These are phyloP conservation scores for Fomitiporia mediterranea DNA, from an alignment of 1,284 basidiomycete species.

Conservation along the genomic window DNA sequence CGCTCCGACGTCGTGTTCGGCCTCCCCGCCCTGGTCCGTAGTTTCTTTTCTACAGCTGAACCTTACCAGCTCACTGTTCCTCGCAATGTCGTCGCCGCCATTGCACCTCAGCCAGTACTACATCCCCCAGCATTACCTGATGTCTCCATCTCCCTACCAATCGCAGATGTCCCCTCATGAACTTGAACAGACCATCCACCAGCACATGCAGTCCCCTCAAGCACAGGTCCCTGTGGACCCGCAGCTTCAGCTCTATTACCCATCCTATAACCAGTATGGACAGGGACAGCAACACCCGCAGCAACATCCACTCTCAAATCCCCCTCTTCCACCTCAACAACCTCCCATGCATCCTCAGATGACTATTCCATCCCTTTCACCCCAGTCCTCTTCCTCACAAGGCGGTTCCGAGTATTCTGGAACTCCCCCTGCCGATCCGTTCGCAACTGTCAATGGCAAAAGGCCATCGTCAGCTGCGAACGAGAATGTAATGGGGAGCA, in stretches of 20 bases:
- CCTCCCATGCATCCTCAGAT: slow-evolving; percentile 20
- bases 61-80: slow-evolving; percentile 2
- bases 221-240: slow-evolving; percentile 19
- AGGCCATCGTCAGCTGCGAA: slow-evolving; percentile 49
- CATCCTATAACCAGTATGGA: slow-evolving; percentile 15
- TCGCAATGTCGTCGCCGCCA: slow-evolving; percentile 12
- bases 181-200: slow-evolving; percentile 14
- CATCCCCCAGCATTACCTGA: slow-evolving; percentile 15
- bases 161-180: slow-evolving; percentile 15
- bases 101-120: slow-evolving; percentile 16
- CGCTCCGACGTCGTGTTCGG: slow-evolving; percentile 6
- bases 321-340: slow-evolving; percentile 21
- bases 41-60: slow-evolving; percentile 7
- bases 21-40: slow-evolving; percentile 11
- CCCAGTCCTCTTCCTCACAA: slow-evolving; percentile 51
- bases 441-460: slow-evolving; percentile 58
- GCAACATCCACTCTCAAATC: slow-evolving; percentile 19
- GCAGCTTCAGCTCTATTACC: slow-evolving; percentile 19
- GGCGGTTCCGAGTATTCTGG: slow-evolving; percentile 70
- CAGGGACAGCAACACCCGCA: slow-evolving; percentile 14
- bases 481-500: slow-evolving; percentile 36
- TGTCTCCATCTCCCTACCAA: slow-evolving; percentile 17
- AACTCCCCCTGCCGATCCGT: slow-evolving; percentile 61
- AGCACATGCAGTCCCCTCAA: slow-evolving; percentile 19
- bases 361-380: slow-evolving; percentile 27